Evolutionary conservation across 805 yeast genomes (phyloP).

Genomic region (Metschnikowia hibisci): DNA sequence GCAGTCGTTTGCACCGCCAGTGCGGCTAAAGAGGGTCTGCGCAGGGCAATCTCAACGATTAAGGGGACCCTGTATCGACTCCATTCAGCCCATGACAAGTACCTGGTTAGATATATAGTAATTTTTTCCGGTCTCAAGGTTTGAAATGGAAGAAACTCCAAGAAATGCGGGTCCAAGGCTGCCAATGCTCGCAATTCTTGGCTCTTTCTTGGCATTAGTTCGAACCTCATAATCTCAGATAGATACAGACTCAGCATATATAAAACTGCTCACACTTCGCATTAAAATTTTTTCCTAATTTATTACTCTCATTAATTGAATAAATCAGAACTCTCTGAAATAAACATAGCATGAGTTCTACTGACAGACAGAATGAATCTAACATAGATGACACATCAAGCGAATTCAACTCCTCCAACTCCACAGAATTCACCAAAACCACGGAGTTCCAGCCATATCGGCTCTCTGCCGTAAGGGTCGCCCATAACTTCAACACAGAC

Average conservation of each 20-base stretch:
- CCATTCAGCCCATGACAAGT: not conserved
- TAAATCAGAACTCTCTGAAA: not conserved
- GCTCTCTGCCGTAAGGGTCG: constrained; percentile 34
- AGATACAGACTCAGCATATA: not conserved
- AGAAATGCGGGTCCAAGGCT: not conserved
- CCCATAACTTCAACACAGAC: constrained; percentile 38
- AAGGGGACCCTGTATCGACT: not conserved
- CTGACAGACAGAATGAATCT: not conserved
- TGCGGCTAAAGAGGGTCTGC: too few species aligned
- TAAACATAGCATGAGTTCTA: not conserved
- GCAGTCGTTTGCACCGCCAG: too few species aligned
- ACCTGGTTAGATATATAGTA: too few species aligned
- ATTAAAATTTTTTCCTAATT: not conserved
- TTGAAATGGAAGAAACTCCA: not conserved
- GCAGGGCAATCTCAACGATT: too few species aligned
- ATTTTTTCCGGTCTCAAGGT: not conserved
- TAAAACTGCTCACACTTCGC: not conserved
- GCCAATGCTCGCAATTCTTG: constrained; percentile 1
- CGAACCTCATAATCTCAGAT: not conserved
- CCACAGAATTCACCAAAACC: constrained; percentile 10
- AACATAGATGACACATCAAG: not conserved
- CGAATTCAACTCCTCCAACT: constrained; percentile 10
- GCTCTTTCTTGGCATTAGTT: constrained; percentile 5
- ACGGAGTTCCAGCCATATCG: constrained; percentile 25
- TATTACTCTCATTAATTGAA: not conserved